Conservation (phyloP, 306 rosid genomes). For the Malus sieversii region DNA sequence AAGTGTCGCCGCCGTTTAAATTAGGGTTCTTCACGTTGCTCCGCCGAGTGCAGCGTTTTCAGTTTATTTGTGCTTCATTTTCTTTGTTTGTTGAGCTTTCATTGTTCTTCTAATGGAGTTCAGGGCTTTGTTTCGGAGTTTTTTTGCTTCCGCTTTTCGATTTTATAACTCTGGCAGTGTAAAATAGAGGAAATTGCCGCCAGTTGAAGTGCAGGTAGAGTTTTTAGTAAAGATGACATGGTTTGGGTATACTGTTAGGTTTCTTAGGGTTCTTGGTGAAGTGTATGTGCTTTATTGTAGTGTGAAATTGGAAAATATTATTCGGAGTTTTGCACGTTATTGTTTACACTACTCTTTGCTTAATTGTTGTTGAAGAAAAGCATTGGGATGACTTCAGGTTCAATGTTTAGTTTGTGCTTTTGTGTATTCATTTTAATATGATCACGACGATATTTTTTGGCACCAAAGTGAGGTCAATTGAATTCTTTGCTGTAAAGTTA, state of each 20-base stretch:
- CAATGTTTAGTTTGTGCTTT: background rate
- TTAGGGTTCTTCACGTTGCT: constrained; percentile 20
- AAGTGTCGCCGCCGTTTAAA: background rate
- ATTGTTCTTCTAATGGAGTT: constrained; percentile 10
- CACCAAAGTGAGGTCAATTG: constrained; percentile 4
- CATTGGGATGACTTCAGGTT: constrained; percentile 4
- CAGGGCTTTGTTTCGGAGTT: background rate
- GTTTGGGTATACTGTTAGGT: background rate
- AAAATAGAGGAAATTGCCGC: constrained; percentile 1
- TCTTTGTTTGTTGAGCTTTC: constrained; percentile 1
- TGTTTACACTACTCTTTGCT: background rate
- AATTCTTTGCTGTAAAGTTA: background rate
- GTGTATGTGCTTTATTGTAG: background rate
- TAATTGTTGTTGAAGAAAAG: background rate
- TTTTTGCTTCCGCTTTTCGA: background rate
- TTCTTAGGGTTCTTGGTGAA: constrained; percentile 1
- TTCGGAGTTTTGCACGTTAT: background rate
- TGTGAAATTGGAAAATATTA: background rate
- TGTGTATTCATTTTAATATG: background rate
- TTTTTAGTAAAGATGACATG: constrained; percentile 1
- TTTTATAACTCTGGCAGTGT: background rate
- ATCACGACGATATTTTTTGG: constrained; percentile 4
- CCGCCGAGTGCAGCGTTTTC: background rate
- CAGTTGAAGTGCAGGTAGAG: constrained; percentile 1
- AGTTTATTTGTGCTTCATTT: background rate